Evolutionary conservation across 331 rosid genomes (phyloP).

Genomic region (Pyrus hybrid): DNA sequence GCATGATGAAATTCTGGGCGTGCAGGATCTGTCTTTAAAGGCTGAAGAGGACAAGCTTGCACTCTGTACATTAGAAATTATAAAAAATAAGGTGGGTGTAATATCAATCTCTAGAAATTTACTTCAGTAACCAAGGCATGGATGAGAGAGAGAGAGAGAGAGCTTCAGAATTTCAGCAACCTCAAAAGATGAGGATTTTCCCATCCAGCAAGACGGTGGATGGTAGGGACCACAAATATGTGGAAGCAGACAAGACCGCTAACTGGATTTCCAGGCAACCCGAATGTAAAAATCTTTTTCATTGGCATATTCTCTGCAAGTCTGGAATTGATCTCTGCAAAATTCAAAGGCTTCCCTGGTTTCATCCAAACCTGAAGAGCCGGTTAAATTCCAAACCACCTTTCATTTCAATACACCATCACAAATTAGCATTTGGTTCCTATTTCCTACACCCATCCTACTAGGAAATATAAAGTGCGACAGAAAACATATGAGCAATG

Average conservation of each 20-base stretch:
- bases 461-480: background rate
- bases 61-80: conserved; percentile 40
- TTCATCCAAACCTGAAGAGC: conserved; percentile 65
- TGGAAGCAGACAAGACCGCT: conserved; percentile 82
- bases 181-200: conserved; percentile 59
- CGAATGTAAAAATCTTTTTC: conserved; percentile 63
- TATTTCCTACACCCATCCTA: background rate
- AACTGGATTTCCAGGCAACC: conserved; percentile 92
- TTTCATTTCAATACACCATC: background rate
- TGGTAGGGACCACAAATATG: conserved; percentile 76
- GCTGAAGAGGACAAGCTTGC: conserved; percentile 54
- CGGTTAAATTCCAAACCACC: background rate
- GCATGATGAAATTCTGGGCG: conserved; percentile 82
- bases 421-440: background rate
- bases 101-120: background rate
- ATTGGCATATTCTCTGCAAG: conserved; percentile 17
- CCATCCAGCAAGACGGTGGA: conserved; percentile 84
- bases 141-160: background rate
- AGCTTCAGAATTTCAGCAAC: conserved; percentile 30
- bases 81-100: background rate
- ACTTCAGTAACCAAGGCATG: background rate
- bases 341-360: conserved; percentile 91
- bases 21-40: conserved; percentile 54
- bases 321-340: conserved; percentile 55
- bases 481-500: background rate